A percentile compares a stretch with the other conserved stretches of the same genome.
Conservation (phyloP, 306 rosid genomes). For the Lupinus albus region DNA sequence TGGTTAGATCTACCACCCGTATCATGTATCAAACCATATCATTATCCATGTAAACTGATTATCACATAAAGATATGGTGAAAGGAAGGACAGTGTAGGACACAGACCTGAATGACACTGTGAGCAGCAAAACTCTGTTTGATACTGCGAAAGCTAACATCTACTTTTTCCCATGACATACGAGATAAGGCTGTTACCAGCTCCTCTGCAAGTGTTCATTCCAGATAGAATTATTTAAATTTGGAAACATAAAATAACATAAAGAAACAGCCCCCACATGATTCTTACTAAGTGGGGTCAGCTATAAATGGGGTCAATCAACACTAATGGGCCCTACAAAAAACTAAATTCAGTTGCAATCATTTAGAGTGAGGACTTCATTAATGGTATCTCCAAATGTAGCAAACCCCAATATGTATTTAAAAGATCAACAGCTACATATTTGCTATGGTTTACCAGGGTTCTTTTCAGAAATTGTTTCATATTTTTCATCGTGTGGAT, state of each 20-base stretch:
- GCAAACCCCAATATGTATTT: background rate
- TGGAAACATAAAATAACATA: background rate
- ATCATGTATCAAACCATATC: background rate
- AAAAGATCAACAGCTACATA: background rate
- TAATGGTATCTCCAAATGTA: background rate
- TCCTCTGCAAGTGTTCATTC: conserved; percentile 65
- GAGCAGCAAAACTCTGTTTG: conserved; percentile 85
- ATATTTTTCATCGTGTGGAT: background rate
- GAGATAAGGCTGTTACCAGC: conserved; percentile 79
- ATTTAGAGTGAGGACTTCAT: conserved; percentile 10
- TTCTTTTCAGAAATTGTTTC: conserved; percentile 2
- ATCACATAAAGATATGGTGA: background rate
- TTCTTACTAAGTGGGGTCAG: background rate
- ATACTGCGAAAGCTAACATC: conserved; percentile 91
- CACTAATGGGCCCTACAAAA: background rate
- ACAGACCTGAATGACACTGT: conserved; percentile 91
- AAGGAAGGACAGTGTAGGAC: background rate
- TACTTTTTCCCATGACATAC: conserved; percentile 89
- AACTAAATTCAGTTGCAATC: background rate
- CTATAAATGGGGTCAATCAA: background rate
- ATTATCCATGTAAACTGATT: background rate
- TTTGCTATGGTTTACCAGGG: conserved; percentile 3
- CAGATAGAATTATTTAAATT: conserved; percentile 34
- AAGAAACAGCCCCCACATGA: conserved; percentile 7
- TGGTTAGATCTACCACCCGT: background rate